Evolutionary conservation across 345 rosid species (phyloP).

Genomic region (Moricandia arvensis): DNA sequence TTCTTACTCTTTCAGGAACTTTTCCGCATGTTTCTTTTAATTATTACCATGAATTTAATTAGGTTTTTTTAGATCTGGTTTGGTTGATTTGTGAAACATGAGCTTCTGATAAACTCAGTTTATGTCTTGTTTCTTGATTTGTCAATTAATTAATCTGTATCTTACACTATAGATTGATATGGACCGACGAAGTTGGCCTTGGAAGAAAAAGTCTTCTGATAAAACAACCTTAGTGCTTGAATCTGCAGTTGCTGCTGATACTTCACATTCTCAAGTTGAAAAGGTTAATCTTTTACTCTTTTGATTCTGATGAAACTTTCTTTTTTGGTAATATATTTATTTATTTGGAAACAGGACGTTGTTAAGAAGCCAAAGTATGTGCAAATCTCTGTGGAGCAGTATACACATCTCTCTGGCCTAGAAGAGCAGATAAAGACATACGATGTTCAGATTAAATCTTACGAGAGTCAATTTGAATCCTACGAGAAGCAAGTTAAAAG

Average conservation of each 20-base stretch:
- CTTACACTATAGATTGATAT: slow-evolving; percentile 39
- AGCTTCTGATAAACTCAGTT: background rate
- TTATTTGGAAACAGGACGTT: slow-evolving; percentile 45
- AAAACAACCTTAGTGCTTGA: slow-evolving; percentile 48
- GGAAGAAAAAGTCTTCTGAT: slow-evolving; percentile 86
- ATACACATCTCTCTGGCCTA: slow-evolving; percentile 57
- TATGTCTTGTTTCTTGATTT: background rate
- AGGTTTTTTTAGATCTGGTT: slow-evolving; percentile 15
- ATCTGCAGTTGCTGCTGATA: slow-evolving; percentile 44
- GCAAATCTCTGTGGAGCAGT: slow-evolving; percentile 80
- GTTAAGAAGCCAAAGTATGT: slow-evolving; percentile 70
- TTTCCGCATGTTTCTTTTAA: background rate
- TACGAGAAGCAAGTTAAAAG: slow-evolving; percentile 55
- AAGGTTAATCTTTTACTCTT: slow-evolving; percentile 12
- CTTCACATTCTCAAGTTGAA: slow-evolving; percentile 35
- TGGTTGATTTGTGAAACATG: background rate
- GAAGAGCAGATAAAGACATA: slow-evolving; percentile 43
- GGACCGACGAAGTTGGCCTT: slow-evolving; percentile 92
- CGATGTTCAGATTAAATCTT: slow-evolving; percentile 51
- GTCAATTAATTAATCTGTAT: background rate
- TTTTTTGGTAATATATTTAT: background rate
- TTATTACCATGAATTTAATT: background rate
- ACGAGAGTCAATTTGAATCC: slow-evolving; percentile 50
- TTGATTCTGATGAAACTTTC: background rate
- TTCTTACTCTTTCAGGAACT: slow-evolving; percentile 17